Base-by-base conservation (phyloP, 208 protist species). In the Leishmania lainsoni region DNA sequence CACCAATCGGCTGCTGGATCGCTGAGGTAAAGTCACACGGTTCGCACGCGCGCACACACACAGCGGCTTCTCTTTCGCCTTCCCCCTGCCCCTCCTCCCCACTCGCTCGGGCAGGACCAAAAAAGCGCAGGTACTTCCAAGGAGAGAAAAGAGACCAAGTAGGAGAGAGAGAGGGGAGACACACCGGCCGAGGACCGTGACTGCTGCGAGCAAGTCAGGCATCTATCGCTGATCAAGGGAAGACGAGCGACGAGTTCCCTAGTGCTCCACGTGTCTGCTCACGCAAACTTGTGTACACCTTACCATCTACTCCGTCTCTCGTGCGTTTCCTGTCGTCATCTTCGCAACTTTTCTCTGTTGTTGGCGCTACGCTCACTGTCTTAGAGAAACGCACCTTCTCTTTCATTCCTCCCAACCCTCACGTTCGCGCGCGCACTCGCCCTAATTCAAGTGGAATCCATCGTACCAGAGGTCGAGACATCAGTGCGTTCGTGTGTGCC, bases 331-430 rank as follows among this genome's bases (percentile, higher is more conserved):
- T 45, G 42, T 45, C 42, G 42, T 45, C 42, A 45, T 48, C 73
- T 16, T 76, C 1, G 32, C n/a, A 26, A 35, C 51, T 29, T 58
- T 26, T 61, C 20, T 61, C 48, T 45, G 42, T 45, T 45, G 42
- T 45, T 45, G 42, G 42, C 6, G 42, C 42, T 73, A 73, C 26
- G 66, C 51, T 75, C 39, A 80, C 20, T 48, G 14, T 79, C n/a
- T 73, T 45, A 45, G 42, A 45, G 42, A 45, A 45, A 45, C 42
- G 42, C 42, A 45, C 42, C 42, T 45, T 45, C 42, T 45, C 42
- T 45, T 2, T 45, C 42, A 45, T 45, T 45, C 42, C 42, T 45
- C 42, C 42, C 42, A 45, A 45, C 42, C 42, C 42, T 45, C 42
- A 45, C 42, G 42, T 45, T 45, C 42, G 42, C 42, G 42, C 42